These are phyloP conservation scores for Rhodomyrtus tomentosa DNA, from an alignment of 345 rosid genomes.

Conservation along the genomic window DNA sequence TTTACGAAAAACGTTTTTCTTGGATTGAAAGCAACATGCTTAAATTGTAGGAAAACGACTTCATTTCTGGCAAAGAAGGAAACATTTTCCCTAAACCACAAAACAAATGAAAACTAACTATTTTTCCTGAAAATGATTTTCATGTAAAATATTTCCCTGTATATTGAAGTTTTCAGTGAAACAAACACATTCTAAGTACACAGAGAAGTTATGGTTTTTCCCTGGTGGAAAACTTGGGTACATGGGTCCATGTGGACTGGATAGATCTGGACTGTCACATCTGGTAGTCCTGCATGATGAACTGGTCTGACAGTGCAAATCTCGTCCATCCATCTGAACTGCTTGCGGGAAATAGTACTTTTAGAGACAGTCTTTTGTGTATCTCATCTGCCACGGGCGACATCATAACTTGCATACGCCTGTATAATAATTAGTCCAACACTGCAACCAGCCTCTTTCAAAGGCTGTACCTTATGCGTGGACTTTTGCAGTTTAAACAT, in stretches of 20 bases:
- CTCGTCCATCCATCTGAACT: neutral
- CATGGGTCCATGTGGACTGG: neutral
- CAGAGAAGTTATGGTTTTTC: neutral
- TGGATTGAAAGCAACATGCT: neutral
- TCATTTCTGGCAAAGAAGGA: neutral
- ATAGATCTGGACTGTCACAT: neutral
- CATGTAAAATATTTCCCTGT: neutral
- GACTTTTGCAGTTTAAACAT: neutral
- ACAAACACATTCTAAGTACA: neutral
- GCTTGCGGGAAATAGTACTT: neutral
- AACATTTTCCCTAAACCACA: neutral
- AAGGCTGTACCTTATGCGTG: neutral
- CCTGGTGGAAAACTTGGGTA: neutral
- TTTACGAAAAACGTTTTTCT: neutral
- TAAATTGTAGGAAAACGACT: neutral
- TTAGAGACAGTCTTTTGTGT: neutral
- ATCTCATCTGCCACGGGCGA: neutral
- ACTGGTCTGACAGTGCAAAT: neutral
- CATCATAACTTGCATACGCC: neutral
- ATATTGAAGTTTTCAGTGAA: neutral
- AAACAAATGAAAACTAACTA: neutral
- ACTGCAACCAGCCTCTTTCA: neutral
- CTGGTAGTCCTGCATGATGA: neutral
- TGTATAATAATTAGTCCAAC: neutral
- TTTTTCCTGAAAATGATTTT: too few relatives aligned